Base-by-base conservation (phyloP, 164 flowering plant species). In the Annona cherimola region DNA sequence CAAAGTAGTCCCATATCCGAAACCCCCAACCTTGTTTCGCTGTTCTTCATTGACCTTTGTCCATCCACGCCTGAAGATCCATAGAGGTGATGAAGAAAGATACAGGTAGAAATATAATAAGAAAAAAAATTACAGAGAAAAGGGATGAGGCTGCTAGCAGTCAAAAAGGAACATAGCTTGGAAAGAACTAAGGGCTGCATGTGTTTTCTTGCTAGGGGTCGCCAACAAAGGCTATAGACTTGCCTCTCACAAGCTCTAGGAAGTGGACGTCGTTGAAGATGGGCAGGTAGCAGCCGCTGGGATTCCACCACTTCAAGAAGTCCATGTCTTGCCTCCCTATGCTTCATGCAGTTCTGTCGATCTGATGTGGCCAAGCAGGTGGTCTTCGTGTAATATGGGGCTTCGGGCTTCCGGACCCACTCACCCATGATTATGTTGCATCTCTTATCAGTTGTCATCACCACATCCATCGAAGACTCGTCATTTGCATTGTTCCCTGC, bases 301-400 rank as follows among this genome's bases (percentile, higher is more conserved):
- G 96, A 68, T 89, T 82, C 97, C 97, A 91, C 69, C 92, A 91
- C 39, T 85, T 86, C 88, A 91, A 74, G 82, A 81, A 91, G 1
- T 75, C 91, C 0, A 74, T 61, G 64, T 91, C 87, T 0, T 91
- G 93, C 4, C 92, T 69, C 1, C 97, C 94, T 26, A 68, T 88
- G 83, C 60, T 83, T 89, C 85, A 88, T 84, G 82, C 96, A 91
- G 61, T 91, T 89, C 57, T 88, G 90, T 16, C 85, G 91, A 62
- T 88, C 89, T 41, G 88, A 89, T 19, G 89, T 91, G 5, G 85
- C 84, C 85, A 85, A 78, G 67, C 96, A 91, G 1, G 83, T 89
- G 4, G 20, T 65, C 69, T 86, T 88, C 16, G 85, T 86, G 81
- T 91, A 91, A 63, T 87, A 88, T 2, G 93, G 90, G 1, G 84